Conservation (phyloP, 768 basidiomycete species). For the Amanita exitialis region DNA sequence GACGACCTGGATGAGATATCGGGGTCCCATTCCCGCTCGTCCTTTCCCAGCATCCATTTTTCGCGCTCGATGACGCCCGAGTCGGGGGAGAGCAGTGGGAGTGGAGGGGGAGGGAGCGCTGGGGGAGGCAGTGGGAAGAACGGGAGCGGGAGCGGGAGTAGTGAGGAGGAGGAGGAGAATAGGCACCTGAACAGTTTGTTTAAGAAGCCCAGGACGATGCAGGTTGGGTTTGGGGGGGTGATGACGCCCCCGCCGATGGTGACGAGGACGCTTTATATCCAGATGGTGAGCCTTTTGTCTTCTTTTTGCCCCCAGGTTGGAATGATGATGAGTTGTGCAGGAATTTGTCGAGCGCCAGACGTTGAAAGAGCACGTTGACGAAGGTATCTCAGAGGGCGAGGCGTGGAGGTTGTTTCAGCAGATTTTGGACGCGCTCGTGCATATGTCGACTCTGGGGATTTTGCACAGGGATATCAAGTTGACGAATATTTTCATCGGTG, state of each 20-base stretch:
- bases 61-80: conserved; percentile 34
- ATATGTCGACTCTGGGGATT: conserved; percentile 85
- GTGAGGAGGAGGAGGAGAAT: conserved; percentile 13
- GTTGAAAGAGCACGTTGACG: conserved; percentile 75
- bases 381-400: conserved; percentile 75
- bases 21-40: conserved; percentile 32
- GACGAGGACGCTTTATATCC: conserved; percentile 76
- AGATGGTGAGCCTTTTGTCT: conserved; percentile 52
- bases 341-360: conserved; percentile 92
- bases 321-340: conserved; percentile 21
- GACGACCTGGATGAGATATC: conserved; percentile 54
- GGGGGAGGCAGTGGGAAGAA: conserved; percentile 1
- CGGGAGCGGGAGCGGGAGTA: background rate
- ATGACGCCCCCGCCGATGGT: conserved; percentile 20
- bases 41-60: conserved; percentile 86
- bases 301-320: conserved; percentile 2
- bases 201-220: conserved; percentile 9
- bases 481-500: conserved; percentile 91
- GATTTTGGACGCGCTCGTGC: conserved; percentile 80
- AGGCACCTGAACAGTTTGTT: conserved; percentile 25
- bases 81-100: conserved; percentile 13
- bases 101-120: conserved; percentile 12
- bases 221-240: conserved; percentile 9
- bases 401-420: conserved; percentile 88
- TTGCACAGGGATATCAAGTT: conserved; percentile 86